Evolutionary conservation across 192 early-diverging fungal species (phyloP), one percentile per base, ranked within the genome.

Genomic region (Phycomyces nitens): DNA sequence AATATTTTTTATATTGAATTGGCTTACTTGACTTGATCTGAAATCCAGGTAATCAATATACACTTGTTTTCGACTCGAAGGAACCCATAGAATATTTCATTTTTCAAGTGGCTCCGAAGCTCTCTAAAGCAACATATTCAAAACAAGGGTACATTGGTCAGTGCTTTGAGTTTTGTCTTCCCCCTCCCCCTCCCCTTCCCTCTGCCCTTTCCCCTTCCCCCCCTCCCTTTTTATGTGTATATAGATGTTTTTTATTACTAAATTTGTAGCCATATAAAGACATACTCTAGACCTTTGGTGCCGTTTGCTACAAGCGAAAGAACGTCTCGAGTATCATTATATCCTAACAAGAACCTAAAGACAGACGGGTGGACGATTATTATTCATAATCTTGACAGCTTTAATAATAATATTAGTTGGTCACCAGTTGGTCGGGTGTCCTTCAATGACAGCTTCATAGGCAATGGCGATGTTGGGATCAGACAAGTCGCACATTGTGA

Each of bases 301-400:
- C 85, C 85, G 29, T 77, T 79, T 24, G 68, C 61, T 69, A 84
- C 83, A 24, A 86, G 64, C 22, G 85, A 86, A 68, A 86, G 83
- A 60, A 83, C 80, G 62, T 86, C 85, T 39, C 85, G 64, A 16
- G 82, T 79, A 56, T 86, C 82, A 64, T 83, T 74, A 73, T 86
- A 86, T 12, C 85, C 85, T 22, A 86, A 74, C 51, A 86, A 76
- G 16, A 86, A 65, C 85, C 85, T 86, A 50, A 38, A 51, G 52
- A 66, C 42, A 47, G 24, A n/a, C n/a, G n/a, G n/a, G n/a, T n/a
- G n/a, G n/a, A n/a, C n/a, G n/a, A n/a, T n/a, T n/a, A n/a, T n/a
- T n/a, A n/a, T n/a, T n/a, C n/a, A n/a, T n/a, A n/a, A n/a, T n/a
- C n/a, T n/a, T n/a, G n/a, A n/a, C n/a, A 41, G 16, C 11, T 62